These are phyloP conservation scores for Monosporascus ibericus DNA, from an alignment of 2,329 filamentous ascomycete genomes.

Conservation along the genomic window DNA sequence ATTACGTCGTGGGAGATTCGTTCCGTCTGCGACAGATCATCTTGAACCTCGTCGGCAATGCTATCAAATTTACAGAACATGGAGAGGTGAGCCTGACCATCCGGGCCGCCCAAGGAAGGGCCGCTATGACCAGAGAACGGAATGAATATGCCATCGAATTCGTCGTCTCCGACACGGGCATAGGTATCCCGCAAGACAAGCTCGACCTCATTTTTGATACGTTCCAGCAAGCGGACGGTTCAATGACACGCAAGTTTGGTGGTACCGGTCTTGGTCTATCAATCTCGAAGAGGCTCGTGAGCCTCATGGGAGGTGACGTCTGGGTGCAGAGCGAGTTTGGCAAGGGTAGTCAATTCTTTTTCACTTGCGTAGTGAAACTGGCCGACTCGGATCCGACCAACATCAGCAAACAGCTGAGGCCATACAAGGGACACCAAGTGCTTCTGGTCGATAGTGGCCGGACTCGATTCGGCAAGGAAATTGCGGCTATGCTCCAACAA, in stretches of 20 bases:
- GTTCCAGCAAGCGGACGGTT: constrained; percentile 96
- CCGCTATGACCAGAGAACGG: constrained; percentile 54
- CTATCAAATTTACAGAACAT: constrained; percentile 97
- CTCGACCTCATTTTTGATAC: constrained; percentile 97
- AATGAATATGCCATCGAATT: constrained; percentile 94
- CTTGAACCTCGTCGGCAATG: constrained; percentile 93
- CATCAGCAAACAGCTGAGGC: constrained; percentile 76
- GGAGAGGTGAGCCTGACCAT: constrained; percentile 96
- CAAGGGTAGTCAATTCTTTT: constrained; percentile 90
- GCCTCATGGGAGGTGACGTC: constrained; percentile 91
- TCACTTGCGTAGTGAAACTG: constrained; percentile 85
- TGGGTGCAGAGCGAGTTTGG: constrained; percentile 94
- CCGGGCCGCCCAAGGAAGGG: constrained; percentile 50
- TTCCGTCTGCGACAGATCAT: constrained; percentile 97
- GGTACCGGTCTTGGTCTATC: constrained; percentile 90
- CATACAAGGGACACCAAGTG: constrained; percentile 89
- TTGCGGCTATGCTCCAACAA: constrained; percentile 69
- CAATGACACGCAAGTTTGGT: constrained; percentile 92
- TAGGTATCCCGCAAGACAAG: constrained; percentile 93
- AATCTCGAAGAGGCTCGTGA: constrained; percentile 91
- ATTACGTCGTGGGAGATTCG: constrained; percentile 92
- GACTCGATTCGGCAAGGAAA: constrained; percentile 69
- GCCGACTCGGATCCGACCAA: constrained; percentile 71
- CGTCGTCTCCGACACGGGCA: constrained; percentile 91
- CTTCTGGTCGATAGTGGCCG: constrained; percentile 91